Base-by-base conservation (phyloP, 2,329 filamentous ascomycete genomes). In the Rachicladosporium sp. region DNA sequence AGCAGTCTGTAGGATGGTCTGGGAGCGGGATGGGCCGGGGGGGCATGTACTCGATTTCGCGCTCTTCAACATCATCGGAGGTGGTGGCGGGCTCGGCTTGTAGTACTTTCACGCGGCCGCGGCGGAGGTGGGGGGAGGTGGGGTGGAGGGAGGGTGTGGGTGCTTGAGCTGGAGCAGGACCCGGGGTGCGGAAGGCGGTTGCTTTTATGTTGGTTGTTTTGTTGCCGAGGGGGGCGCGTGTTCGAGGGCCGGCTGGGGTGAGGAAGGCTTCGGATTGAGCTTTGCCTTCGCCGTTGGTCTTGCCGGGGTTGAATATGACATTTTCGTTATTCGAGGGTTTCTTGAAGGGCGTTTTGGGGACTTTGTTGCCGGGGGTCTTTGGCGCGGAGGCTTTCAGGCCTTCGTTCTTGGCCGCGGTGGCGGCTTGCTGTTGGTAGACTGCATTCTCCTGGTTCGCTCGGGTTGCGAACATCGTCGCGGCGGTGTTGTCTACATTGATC, bases 121-220 rank as follows among this genome's bases (percentile, higher is more conserved):
- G 54, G 55, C 60, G 59, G 51, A 66, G 43, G 67, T 80, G 77
- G 4, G 69, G 67, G 10, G 74, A 79, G 3, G 72, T 70, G 8
- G 68, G 73, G 46, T 75, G 78, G 6, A 45, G 44, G 10, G 42
- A 56, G 78, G 35, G 35, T 36, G 48, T 45, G 15, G 15, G 15
- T 12, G 44, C 74, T 36, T 71, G 69, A 31, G 71, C 68, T 51
- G 78, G 80, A 27, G 73, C 78, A 12, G 42, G 42, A n/a, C 44
- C 48, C 10, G 23, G 74, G 3, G 78, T 79, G 46, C 82, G 78
- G 48, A 78, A 72, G 37, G 69, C 71, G 56, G 70, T 76, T 43
- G 80, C 74, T 67, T 93, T 96, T 38, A 84, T 86, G 61, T 98
- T 98, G 38, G 91, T 96, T 1, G 89, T 96, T 64, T 98, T 98